Evolutionary conservation across 2,329 filamentous ascomycete genomes (phyloP), one percentile per base, ranked within the genome.

Genomic region (Sporothrix pseudoabietina): DNA sequence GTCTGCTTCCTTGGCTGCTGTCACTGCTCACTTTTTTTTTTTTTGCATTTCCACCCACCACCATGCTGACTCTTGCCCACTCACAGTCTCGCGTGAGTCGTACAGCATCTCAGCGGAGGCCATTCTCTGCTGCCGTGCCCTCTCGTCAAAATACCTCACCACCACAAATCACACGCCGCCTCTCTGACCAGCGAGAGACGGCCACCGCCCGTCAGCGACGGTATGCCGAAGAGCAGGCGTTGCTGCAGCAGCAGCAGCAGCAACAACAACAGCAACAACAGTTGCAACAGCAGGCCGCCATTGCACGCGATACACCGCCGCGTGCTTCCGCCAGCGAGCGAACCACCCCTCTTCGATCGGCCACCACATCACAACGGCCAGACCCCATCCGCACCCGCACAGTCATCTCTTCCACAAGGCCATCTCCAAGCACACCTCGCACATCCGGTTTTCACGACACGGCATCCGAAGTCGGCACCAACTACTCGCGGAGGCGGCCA

Each of bases 171-270:
- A 80, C 81, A 72, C 85, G 87, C 52, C 87, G 88, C 32, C 81
- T 89, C 54, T 89, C 88, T 2, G 88, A 90, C 71, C 87, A 87
- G 77, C 85, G 87, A 75, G 87, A 88, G 55, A 83, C 81, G 16
- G 80, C 82, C 54, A 83, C 81, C 14, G 80, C 82, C 76, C 80
- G 83, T 77, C 76, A 81, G 77, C 80, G 84, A 80, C 77, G 79
- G 39, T 71, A 77, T 19, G 78, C 78, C 30, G 84, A 87, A n/a
- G 84, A 85, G 10, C 82, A 83, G 74, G 78, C 81, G 8, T 77
- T 78, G 19, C 47, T 39, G 6, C 66, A 54, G 14, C 66, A 69
- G 19, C 44, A 55, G 30, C 66, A 69, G 41, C 44, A 10, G 39
- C 39, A 63, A n/a, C 59, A 39, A 39, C 32, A 30, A 4, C 61